These are phyloP conservation scores for Cryoendolithus antarcticus DNA, from an alignment of 2,329 filamentous ascomycete genomes.

Conservation along the genomic window DNA sequence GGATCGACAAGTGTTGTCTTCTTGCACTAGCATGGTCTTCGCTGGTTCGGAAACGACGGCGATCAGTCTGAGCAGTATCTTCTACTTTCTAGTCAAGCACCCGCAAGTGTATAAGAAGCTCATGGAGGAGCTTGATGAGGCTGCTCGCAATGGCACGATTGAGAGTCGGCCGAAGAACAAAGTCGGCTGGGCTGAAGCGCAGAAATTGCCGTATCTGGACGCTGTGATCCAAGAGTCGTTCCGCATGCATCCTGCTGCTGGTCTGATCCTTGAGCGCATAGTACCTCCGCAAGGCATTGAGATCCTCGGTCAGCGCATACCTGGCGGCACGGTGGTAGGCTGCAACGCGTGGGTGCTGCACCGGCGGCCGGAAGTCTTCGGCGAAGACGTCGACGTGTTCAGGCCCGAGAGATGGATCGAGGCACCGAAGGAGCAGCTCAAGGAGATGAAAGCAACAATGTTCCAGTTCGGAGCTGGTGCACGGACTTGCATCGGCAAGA, in stretches of 20 bases:
- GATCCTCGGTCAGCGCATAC: constrained; percentile 50
- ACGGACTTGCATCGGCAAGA: constrained; percentile 53
- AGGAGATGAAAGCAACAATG: constrained; percentile 58
- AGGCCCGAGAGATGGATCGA: constrained; percentile 56
- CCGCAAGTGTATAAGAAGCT: constrained; percentile 44
- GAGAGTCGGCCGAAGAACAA: constrained; percentile 37
- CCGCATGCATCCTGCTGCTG: constrained; percentile 61
- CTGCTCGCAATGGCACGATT: constrained; percentile 38
- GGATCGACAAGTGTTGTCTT: constrained; percentile 55
- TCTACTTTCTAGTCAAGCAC: constrained; percentile 61
- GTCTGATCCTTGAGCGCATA: constrained; percentile 60
- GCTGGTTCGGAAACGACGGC: constrained; percentile 72
- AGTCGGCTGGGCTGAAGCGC: constrained; percentile 57
- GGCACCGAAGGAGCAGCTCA: constrained; percentile 42
- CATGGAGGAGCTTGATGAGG: constrained; percentile 50
- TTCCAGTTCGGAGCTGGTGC: constrained; percentile 62
- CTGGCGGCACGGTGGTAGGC: constrained; percentile 61
- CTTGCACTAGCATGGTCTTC: constrained; percentile 58
- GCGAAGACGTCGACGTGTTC: constrained; percentile 52
- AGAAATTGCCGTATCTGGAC: constrained; percentile 62
- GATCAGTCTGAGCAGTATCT: constrained; percentile 57
- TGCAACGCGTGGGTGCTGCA: constrained; percentile 67
- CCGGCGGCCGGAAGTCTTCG: constrained; percentile 54
- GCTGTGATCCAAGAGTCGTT: constrained; percentile 69
- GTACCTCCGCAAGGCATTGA: constrained; percentile 53